Evolutionary conservation across 108 stramenopile species (phyloP).

Genomic region (Cyclotella kingstonii): DNA sequence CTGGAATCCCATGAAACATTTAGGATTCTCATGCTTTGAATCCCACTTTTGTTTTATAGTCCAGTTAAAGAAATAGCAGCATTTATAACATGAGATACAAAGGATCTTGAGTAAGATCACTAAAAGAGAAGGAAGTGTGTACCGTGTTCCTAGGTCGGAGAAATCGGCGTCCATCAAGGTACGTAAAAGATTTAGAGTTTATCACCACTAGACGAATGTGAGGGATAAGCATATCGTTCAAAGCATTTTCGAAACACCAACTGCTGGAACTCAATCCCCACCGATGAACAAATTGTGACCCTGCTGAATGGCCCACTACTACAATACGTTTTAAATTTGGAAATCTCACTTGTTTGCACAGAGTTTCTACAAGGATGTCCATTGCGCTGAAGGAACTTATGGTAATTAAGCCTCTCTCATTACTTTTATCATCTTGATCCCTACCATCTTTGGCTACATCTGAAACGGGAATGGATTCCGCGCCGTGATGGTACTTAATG

Average conservation of each 20-base stretch:
- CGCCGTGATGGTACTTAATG: constrained; percentile 80
- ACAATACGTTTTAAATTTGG: constrained; percentile 57
- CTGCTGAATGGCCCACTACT: constrained; percentile 81
- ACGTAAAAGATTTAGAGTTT: constrained; percentile 77
- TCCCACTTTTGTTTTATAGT: too few relatives aligned
- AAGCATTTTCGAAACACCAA: constrained; percentile 41
- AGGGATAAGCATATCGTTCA: constrained; percentile 19
- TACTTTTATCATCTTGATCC: too few relatives aligned
- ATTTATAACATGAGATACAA: too few relatives aligned
- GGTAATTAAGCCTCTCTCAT: constrained; percentile 19
- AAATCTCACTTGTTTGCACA: constrained; percentile 38
- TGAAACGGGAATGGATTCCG: constrained; percentile 49
- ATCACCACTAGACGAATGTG: constrained; percentile 59
- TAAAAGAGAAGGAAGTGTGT: constrained; percentile 7
- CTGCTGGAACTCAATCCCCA: constrained; percentile 74
- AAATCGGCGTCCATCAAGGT: constrained; percentile 64
- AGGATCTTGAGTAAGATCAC: background rate
- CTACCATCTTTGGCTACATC: too few relatives aligned
- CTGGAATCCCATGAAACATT: too few relatives aligned
- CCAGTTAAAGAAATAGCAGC: too few relatives aligned
- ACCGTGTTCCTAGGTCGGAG: constrained; percentile 16
- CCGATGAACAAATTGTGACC: constrained; percentile 81
- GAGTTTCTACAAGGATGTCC: constrained; percentile 58
- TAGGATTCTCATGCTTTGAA: too few relatives aligned
- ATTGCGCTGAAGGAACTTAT: constrained; percentile 73